Base-by-base conservation (phyloP, 768 basidiomycete genomes). In the Serendipita indica region DNA sequence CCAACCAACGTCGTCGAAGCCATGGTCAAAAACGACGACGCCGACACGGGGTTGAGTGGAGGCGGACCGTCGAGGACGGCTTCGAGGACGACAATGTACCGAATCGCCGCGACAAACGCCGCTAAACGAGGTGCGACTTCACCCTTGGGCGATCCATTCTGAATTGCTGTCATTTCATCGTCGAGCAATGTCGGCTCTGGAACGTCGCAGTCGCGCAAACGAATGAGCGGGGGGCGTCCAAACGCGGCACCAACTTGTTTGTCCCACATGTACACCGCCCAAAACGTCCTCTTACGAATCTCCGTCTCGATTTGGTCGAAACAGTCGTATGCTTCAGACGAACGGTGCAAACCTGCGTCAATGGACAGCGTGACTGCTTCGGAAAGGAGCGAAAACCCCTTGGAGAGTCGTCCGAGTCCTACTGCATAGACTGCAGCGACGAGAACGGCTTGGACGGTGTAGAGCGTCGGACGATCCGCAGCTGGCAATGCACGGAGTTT, bases 221-320 rank as follows among this genome's bases (percentile, higher is more conserved):
- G 79, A 63, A 96, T 77, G 75, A 92, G 79, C 2, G 90, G 82
- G 32, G 91, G 91, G 25, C 91, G 76, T 25, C 92, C 91, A 68
- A 94, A 93, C 69, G 89, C 85, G 60, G 87, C 85, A 10, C 81
- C 75, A 4, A 91, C 80, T 66, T 93, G 91, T 71, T 96, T 94
- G 71, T 96, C 92, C 92, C 92, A 94, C 54, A 89, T 78, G 71
- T 94, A 96, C 27, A 93, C 89, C 60, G 89, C 89, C 90, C 91
- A 96, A 69, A 96, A 96, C 0, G 92, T 94, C 64, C 91, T 82
- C 70, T 93, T 94, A 60, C 92, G 79, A 28, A 91, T 82, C 68
- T 94, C 89, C 61, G 87, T 85, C 68, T 93, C 91, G 62, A 93
- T 84, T 6, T 86, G 79, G 70, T 91, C 84, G 68, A 96, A 94